phyloP scores from a whole-genome alignment of 2,329 filamentous ascomycete genomes.

The Amauroascus verrucosus region DNA sequence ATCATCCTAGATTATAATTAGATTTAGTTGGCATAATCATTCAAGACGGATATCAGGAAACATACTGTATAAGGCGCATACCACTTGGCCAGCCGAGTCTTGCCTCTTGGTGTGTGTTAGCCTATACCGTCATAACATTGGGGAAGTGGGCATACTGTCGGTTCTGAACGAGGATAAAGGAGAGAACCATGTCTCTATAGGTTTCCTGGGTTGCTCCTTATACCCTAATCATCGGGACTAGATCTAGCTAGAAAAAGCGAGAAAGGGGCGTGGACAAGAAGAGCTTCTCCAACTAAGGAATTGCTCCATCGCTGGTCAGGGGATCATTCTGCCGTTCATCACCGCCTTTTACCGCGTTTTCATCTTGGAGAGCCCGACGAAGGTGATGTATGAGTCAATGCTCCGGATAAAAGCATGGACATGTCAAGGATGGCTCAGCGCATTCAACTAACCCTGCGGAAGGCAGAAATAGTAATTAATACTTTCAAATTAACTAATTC shows the following conservation, averaged over 20 bases:
- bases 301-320: background rate
- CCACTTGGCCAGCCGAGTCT: conserved; percentile 97
- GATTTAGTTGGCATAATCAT: background rate
- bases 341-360: background rate
- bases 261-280: background rate
- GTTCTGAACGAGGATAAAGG: conserved; percentile 84
- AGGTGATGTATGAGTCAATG: too few relatives aligned
- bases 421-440: too few relatives aligned
- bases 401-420: too few relatives aligned
- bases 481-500: background rate
- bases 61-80: conserved; percentile 84
- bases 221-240: conserved; percentile 3
- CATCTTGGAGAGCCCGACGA: too few relatives aligned
- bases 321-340: background rate
- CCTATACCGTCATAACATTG: background rate
- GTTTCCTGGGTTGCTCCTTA: background rate
- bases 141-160: conserved; percentile 53
- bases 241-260: background rate
- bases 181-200: conserved; percentile 50
- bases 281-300: background rate
- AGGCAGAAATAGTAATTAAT: too few relatives aligned
- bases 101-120: conserved; percentile 55
- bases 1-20: conserved; percentile 54
- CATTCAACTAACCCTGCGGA: too few relatives aligned
- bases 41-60: conserved; percentile 12